Conservation (phyloP, 768 basidiomycete species). For the Suillus cothurnatus region DNA sequence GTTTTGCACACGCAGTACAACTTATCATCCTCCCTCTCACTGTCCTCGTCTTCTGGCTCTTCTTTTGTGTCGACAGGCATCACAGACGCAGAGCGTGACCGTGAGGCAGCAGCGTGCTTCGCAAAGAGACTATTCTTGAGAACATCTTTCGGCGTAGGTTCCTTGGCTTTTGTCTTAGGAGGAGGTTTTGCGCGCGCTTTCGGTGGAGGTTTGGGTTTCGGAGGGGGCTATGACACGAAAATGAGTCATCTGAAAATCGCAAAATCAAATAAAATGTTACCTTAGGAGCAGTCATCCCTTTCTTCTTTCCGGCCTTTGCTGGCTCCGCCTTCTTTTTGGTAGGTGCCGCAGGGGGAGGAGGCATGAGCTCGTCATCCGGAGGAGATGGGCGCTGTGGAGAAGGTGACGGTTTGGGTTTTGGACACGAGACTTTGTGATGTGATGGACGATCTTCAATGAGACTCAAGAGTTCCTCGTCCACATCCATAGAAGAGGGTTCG, state of each 20-base stretch:
- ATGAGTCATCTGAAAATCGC: neutral
- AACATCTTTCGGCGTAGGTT: slow-evolving; percentile 11
- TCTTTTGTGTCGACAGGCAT: slow-evolving; percentile 56
- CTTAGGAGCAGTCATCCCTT: slow-evolving; percentile 28
- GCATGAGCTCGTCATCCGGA: slow-evolving; percentile 14
- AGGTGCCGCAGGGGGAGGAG: slow-evolving; percentile 12
- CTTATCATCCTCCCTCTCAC: slow-evolving; percentile 48
- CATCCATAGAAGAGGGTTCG: slow-evolving; percentile 46
- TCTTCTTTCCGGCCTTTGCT: slow-evolving; percentile 38
- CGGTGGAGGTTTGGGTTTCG: slow-evolving; percentile 31
- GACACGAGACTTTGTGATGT: slow-evolving; percentile 14
- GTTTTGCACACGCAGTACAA: slow-evolving; percentile 90
- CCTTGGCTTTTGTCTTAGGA: slow-evolving; percentile 31
- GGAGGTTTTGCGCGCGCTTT: slow-evolving; percentile 36
- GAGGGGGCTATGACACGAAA: slow-evolving; percentile 18
- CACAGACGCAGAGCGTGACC: slow-evolving; percentile 72
- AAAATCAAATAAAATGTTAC: slow-evolving; percentile 13
- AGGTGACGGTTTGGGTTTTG: slow-evolving; percentile 11
- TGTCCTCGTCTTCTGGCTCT: slow-evolving; percentile 52
- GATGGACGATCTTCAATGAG: slow-evolving; percentile 57
- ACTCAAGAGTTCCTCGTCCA: slow-evolving; percentile 66
- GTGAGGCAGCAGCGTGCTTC: slow-evolving; percentile 32
- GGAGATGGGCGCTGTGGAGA: slow-evolving; percentile 17
- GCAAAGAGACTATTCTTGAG: slow-evolving; percentile 20
- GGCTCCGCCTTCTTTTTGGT: slow-evolving; percentile 6